Evolutionary conservation across 1,139 yeast genomes (phyloP), one percentile per base, ranked within the genome.

Genomic region (Yamadazyma songkhlaensis): DNA sequence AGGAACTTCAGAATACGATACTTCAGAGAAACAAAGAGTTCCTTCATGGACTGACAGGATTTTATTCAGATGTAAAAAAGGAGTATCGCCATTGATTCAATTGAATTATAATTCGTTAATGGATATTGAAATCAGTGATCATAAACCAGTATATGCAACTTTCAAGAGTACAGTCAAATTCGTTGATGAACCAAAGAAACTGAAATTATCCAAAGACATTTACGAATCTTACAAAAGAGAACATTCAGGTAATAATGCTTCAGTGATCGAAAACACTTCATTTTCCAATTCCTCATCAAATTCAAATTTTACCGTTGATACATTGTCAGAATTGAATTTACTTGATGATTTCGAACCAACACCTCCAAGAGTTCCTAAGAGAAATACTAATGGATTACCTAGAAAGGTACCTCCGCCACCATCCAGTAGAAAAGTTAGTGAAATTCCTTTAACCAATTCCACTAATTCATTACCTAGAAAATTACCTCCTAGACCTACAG

Each of bases 1-100:
- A 41, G 95, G 95, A 3, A 87, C 96, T 0, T 78, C 79, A 35
- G 64, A 64, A 6, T 92, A 89, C 57, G 98, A 92, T 58, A 77
- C 95, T 0, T 84, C 95, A 11, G 98, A 92, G 49, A 92, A 92
- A 57, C 84, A 83, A 56, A 74, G 98, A 48, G 84, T 85, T 20
- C 98, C 98, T 2, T 89, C 97, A 0, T 92, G 97, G 97, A 92
- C 97, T 0, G 98, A 92, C 63, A 68, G 99, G 56, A 79, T 88
- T 31, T 71, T 89, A 37, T 85, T 73, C 54, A 45, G 54, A 44
- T 54, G 62, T 37, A 51, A 46, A 13, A 54, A 52, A 8, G 70
- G 75, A 31, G 82, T 85, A 27, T 64, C 65, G n/a, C 57, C 60
- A 4, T 53, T 84, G 21, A 58, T 62, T 27, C 87, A 84, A 35